A percentile compares a stretch with the other conserved stretches of the same genome.
Conservation (phyloP, 169 alveolate species). For the Plasmodium gonderi region DNA sequence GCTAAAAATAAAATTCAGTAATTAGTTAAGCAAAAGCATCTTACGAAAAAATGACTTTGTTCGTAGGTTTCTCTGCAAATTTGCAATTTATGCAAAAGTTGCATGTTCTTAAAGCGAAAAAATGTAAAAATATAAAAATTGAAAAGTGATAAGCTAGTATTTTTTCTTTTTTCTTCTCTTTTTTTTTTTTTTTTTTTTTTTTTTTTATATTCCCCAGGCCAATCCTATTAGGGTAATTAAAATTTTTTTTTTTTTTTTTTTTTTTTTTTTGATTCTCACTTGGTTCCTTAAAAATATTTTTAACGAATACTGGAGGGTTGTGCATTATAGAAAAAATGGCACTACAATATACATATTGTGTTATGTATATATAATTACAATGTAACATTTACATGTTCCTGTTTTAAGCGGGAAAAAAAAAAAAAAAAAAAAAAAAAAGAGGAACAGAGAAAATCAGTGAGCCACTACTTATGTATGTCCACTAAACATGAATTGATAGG, state of each 20-base stretch:
- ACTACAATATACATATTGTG: neutral
- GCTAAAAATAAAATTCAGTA: neutral
- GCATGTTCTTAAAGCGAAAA: neutral
- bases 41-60: neutral
- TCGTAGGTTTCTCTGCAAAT: neutral
- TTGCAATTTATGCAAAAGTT: no score
- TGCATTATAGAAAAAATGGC: neutral
- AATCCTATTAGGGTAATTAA: no score
- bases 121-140: neutral
- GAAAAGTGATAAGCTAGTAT: neutral
- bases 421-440: neutral
- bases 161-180: neutral
- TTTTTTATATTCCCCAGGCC: no score
- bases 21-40: neutral
- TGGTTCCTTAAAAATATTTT: neutral
- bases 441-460: no score
- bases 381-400: no score
- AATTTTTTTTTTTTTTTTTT: neutral
- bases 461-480: neutral
- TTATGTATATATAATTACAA: no score
- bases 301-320: neutral
- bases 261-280: neutral
- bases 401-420: neutral
- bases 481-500: neutral
- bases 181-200: neutral